A percentile compares a stretch with the other conserved stretches of the same genome.
These are phyloP conservation scores for Blastobotrys chiropterorum DNA, from an alignment of 805 yeast genomes.

Conservation along the genomic window DNA sequence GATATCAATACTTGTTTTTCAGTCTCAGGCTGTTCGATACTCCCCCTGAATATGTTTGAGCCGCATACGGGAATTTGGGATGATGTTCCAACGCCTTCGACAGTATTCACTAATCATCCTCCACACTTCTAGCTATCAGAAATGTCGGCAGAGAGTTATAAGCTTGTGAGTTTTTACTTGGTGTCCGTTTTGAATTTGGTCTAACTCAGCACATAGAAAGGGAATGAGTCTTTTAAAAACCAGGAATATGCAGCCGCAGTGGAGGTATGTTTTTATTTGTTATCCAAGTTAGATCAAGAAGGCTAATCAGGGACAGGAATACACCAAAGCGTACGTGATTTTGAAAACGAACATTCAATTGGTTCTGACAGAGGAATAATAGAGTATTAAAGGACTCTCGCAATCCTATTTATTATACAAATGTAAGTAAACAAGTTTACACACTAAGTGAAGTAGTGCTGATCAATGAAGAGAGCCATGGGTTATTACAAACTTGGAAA, in stretches of 20 bases:
- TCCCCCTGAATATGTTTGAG: neutral
- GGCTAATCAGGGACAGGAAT: slow-evolving; percentile 14
- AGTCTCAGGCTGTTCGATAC: too few relatives aligned
- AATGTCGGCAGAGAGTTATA: slow-evolving; percentile 2
- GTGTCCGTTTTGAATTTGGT: neutral
- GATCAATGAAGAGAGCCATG: slow-evolving; percentile 20
- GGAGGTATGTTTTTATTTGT: slow-evolving; percentile 14
- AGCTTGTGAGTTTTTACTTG: neutral
- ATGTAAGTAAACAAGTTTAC: slow-evolving; percentile 16
- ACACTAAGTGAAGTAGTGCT: neutral
- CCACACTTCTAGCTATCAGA: neutral
- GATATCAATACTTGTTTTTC: too few relatives aligned
- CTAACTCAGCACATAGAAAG: slow-evolving; percentile 13
- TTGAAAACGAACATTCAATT: neutral
- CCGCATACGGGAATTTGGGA: neutral
- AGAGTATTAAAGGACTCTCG: slow-evolving; percentile 22
- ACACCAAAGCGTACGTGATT: slow-evolving; percentile 18
- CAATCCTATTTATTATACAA: slow-evolving; percentile 24
- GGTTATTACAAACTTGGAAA: slow-evolving; percentile 20
- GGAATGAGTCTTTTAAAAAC: slow-evolving; percentile 23
- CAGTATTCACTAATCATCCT: neutral
- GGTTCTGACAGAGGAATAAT: neutral
- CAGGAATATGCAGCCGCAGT: slow-evolving; percentile 26
- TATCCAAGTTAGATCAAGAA: neutral
- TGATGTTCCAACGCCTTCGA: neutral